These are phyloP conservation scores for Intubia oerlemansii DNA, from an alignment of 2,329 filamentous ascomycete species.

Conservation along the genomic window DNA sequence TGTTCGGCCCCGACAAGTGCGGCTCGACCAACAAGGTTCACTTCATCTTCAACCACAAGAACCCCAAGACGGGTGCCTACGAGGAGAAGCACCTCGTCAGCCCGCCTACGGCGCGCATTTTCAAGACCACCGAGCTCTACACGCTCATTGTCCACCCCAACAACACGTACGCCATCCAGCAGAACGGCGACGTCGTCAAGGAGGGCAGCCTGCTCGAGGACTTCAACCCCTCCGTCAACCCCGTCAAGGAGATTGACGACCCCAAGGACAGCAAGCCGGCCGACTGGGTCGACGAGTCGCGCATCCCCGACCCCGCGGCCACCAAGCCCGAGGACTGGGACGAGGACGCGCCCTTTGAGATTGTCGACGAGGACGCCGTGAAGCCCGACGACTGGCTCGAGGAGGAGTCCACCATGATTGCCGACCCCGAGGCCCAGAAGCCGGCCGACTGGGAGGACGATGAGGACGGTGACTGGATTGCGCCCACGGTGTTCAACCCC, in stretches of 20 bases:
- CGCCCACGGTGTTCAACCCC: slow-evolving; percentile 80
- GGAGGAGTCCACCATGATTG: slow-evolving; percentile 58
- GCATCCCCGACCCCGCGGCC: slow-evolving; percentile 79
- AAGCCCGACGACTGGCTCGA: slow-evolving; percentile 94
- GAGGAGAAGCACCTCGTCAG: slow-evolving; percentile 95
- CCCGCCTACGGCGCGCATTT: slow-evolving; percentile 67
- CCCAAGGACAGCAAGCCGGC: slow-evolving; percentile 82
- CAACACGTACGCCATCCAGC: slow-evolving; percentile 83
- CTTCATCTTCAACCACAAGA: slow-evolving; percentile 99
- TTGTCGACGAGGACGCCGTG: slow-evolving; percentile 78
- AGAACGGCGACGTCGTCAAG: slow-evolving; percentile 77
- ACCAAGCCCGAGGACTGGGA: slow-evolving; percentile 98
- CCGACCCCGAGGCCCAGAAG: slow-evolving; percentile 91
- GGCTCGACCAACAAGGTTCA: slow-evolving; percentile 95
- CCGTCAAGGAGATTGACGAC: slow-evolving; percentile 84
- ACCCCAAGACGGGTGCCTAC: slow-evolving; percentile 98
- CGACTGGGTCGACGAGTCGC: slow-evolving; percentile 85
- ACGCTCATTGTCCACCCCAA: slow-evolving; percentile 91
- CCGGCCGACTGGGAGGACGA: slow-evolving; percentile 99
- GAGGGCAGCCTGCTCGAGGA: slow-evolving; percentile 83
- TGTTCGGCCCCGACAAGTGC: slow-evolving; percentile 99
- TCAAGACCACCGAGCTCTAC: slow-evolving; percentile 88
- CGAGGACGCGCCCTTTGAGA: slow-evolving; percentile 91
- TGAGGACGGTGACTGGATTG: slow-evolving; percentile 94
- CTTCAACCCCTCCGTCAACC: slow-evolving; percentile 87